Base-by-base conservation (phyloP, 2,329 filamentous ascomycete species). In the Fusarium siculi region DNA sequence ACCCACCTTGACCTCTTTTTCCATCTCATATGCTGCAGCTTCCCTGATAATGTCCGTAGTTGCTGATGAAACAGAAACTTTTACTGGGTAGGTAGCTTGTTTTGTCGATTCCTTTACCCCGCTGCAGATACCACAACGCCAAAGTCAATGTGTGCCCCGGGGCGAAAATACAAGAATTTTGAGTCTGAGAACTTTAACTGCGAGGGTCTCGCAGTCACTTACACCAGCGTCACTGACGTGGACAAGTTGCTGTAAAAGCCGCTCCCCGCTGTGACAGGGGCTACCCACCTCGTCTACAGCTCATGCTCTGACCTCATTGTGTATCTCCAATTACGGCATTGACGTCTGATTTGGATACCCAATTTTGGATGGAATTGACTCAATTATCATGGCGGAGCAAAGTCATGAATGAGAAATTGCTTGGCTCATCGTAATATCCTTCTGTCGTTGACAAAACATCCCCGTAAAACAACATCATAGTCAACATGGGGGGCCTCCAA, bases 291-390 rank as follows among this genome's bases (percentile, higher is more conserved):
- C 47, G 52, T 57, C 55, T 64, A 63, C 39, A 54, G 47, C 44
- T 64, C 57, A 63, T 74, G 68, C 42, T 63, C 64, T 76, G 72
- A 63, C 65, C 71, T 73, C 71, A 73, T 74, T 68, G 58, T 74
- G 65, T 73, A 71, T 52, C 53, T 57, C 49, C 44, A 49, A 47
- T 36, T 44, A 53, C 65, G 44, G 56, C 57, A 74, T 67, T 70
- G 57, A 64, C 32, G 28, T 67, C 50, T 50, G 56, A 36, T 28
- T 44, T 32, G 39, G 34, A 66, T 50, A n/a, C 34, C 50, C 23
- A 59, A 71, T 30, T 39, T 28, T 50, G 60, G 43, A 54, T 64
- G 58, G 57, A 58, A 61, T 61, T 58, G 53, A 59, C 52, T 71
- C 37, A 44, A 36, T 52, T 21, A 55, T 32, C 30, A 47, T 54